phyloP scores from a whole-genome alignment of 2,329 filamentous ascomycete genomes.

The Aspergillus fumigatiaffinis region DNA sequence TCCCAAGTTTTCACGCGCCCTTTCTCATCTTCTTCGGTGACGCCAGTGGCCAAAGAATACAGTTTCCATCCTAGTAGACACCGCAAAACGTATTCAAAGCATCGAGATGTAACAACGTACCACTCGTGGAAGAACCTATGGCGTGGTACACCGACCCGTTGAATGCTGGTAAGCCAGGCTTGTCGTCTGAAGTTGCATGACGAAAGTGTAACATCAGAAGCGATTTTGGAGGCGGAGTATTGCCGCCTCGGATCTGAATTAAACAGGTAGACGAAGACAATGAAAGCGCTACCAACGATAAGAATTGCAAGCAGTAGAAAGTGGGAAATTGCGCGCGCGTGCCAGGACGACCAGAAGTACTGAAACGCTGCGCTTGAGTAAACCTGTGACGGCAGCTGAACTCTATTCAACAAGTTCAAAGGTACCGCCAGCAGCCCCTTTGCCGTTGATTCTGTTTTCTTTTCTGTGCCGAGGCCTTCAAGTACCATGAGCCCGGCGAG shows the following conservation, averaged over 20 bases:
- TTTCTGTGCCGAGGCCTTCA: constrained; percentile 72
- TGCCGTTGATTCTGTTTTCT: constrained; percentile 56
- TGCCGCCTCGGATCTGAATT: constrained; percentile 55
- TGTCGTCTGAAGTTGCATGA: constrained; percentile 81
- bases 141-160: constrained; percentile 85
- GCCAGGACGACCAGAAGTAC: constrained; percentile 34
- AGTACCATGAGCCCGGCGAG: constrained; percentile 88
- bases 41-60: constrained; percentile 75
- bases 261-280: constrained; percentile 55
- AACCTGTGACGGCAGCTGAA: constrained; percentile 20
- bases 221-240: constrained; percentile 38
- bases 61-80: constrained; percentile 71
- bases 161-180: constrained; percentile 89
- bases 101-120: constrained; percentile 74
- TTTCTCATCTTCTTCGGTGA: constrained; percentile 78
- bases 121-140: constrained; percentile 85
- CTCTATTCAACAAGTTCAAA: constrained; percentile 50
- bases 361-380: constrained; percentile 24
- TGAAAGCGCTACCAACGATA: constrained; percentile 53
- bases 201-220: constrained; percentile 45
- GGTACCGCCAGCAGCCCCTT: constrained; percentile 67
- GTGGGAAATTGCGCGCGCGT: constrained; percentile 35
- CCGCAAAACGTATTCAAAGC: constrained; percentile 73
- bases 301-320: constrained; percentile 50
- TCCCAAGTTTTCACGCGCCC: constrained; percentile 88